A percentile compares a stretch with the other conserved stretches of the same genome.
These are phyloP conservation scores for Metschnikowia lachancei DNA, from an alignment of 805 yeast genomes.

Conservation along the genomic window DNA sequence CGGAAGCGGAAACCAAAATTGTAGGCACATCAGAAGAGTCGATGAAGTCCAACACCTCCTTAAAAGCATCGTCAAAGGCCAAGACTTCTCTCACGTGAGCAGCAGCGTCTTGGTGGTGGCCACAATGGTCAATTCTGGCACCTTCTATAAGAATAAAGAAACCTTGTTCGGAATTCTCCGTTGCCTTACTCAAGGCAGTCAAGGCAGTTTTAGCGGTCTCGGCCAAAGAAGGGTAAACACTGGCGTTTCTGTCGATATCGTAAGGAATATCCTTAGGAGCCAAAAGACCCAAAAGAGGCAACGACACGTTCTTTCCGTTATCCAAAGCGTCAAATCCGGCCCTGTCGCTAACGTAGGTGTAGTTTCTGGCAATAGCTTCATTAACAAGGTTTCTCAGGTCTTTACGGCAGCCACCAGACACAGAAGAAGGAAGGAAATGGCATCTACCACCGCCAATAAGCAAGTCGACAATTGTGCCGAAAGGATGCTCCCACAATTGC, in stretches of 20 bases:
- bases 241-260: conserved; percentile 69
- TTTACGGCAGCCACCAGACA: conserved; percentile 61
- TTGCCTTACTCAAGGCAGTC: conserved; percentile 61
- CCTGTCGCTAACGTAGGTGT: conserved; percentile 61
- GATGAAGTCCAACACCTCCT: conserved; percentile 69
- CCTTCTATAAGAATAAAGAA: conserved; percentile 88
- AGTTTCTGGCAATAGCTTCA: conserved; percentile 53
- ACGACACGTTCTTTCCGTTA: conserved; percentile 57
- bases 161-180: conserved; percentile 73
- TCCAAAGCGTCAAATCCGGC: conserved; percentile 53
- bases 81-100: conserved; percentile 90
- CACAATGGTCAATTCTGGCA: conserved; percentile 92
- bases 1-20: conserved; percentile 76
- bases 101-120: conserved; percentile 90
- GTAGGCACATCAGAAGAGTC: conserved; percentile 72
- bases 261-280: conserved; percentile 80
- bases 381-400: conserved; percentile 69
- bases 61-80: conserved; percentile 80
- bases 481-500: conserved; percentile 75
- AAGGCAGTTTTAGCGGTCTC: conserved; percentile 81
- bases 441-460: conserved; percentile 92
- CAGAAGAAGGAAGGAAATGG: conserved; percentile 59
- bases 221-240: conserved; percentile 68
- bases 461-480: conserved; percentile 78
- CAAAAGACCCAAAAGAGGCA: conserved; percentile 76